Conservation (phyloP, 768 basidiomycete species). For the Kwoniella dendrophila region DNA sequence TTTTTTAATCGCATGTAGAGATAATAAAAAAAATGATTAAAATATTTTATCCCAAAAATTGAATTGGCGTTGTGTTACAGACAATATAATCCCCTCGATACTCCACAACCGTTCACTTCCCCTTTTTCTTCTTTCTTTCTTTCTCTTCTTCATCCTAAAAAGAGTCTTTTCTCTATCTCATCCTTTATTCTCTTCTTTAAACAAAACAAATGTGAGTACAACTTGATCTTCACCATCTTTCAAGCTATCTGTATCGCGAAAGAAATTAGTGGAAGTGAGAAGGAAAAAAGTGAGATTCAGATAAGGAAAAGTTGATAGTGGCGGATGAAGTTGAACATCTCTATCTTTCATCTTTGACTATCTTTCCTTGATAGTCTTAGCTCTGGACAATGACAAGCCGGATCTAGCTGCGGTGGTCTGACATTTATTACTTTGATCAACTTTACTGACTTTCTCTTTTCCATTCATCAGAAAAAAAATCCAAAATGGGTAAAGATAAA, state of each 20-base stretch:
- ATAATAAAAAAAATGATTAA: slow-evolving; percentile 3
- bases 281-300: background rate
- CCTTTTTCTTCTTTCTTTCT: slow-evolving; percentile 19
- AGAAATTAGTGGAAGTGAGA: background rate
- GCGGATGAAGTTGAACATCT: background rate
- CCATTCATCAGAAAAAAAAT: slow-evolving; percentile 17
- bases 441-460: background rate
- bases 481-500: slow-evolving; percentile 53
- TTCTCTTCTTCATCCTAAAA: slow-evolving; percentile 11
- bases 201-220: slow-evolving; percentile 22
- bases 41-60: slow-evolving; percentile 17
- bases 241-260: background rate
- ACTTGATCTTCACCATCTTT: background rate
- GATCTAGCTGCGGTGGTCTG: no score
- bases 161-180: slow-evolving; percentile 22
- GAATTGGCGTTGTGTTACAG: background rate
- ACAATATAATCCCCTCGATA: slow-evolving; percentile 8
- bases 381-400: background rate
- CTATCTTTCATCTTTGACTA: background rate
- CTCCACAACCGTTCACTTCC: slow-evolving; percentile 12
- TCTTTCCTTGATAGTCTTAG: background rate
- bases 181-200: slow-evolving; percentile 3
- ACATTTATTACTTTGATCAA: no score
- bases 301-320: background rate
- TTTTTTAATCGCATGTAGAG: no score